These are phyloP conservation scores for Beauveria bassiana DNA, from an alignment of 2,329 filamentous ascomycete species.

Conservation along the genomic window DNA sequence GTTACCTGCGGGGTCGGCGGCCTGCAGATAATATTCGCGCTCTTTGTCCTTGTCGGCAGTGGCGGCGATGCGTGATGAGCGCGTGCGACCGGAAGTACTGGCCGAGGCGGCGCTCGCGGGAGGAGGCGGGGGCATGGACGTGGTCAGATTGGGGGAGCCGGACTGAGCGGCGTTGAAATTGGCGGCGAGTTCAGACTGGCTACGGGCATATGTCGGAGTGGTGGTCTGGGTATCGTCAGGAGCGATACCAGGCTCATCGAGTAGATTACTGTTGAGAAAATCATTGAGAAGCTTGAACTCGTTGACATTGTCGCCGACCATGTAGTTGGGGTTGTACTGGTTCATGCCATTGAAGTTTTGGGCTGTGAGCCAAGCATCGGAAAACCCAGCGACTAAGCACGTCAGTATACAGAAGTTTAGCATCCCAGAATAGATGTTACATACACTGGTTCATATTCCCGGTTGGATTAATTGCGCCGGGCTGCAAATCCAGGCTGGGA, in stretches of 20 bases:
- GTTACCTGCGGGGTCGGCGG: conserved; percentile 82
- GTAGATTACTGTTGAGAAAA: conserved; percentile 83
- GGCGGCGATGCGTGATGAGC: conserved; percentile 53
- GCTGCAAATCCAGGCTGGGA: conserved; percentile 33
- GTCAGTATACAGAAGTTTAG: background rate
- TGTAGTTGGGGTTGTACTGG: conserved; percentile 86
- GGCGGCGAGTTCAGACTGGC: conserved; percentile 25
- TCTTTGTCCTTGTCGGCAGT: conserved; percentile 66
- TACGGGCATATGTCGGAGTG: background rate
- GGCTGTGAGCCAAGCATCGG: conserved; percentile 70
- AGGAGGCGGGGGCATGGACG: conserved; percentile 41
- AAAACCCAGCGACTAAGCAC: conserved; percentile 63
- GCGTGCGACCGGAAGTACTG: conserved; percentile 40
- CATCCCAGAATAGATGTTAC: conserved; percentile 28
- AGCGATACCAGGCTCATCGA: conserved; percentile 72
- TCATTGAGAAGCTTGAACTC: conserved; percentile 97
- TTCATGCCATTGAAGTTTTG: conserved; percentile 93
- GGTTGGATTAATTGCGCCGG: conserved; percentile 29
- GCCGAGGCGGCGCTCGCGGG: conserved; percentile 15
- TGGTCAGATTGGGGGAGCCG: conserved; percentile 14
- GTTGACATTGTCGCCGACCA: conserved; percentile 88
- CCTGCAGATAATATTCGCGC: conserved; percentile 92
- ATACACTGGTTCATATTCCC: conserved; percentile 66
- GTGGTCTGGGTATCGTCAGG: conserved; percentile 46
- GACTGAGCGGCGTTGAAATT: background rate